Conservation (phyloP, 129 eudicot species). For the Smallanthus sonchifolius region DNA sequence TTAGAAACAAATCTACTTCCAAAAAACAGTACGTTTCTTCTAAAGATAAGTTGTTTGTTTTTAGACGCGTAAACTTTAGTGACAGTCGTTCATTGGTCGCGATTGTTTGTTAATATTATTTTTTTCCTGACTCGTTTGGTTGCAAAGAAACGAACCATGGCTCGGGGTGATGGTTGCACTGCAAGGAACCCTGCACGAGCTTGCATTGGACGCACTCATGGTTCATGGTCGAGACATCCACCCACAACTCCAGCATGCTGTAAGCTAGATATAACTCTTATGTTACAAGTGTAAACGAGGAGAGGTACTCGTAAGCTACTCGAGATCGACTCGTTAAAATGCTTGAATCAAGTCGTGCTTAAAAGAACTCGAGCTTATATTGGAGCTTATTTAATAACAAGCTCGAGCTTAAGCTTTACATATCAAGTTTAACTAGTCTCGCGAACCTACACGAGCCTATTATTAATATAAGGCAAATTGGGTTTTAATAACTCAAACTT, state of each 20-base stretch:
- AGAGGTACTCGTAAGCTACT: too few relatives aligned
- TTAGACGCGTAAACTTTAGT: not conserved
- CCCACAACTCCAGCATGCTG: conserved; percentile 42
- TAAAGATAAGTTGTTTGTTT: not conserved
- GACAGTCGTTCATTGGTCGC: not conserved
- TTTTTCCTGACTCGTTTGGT: not conserved
- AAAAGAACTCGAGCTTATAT: too few relatives aligned
- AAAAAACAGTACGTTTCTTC: not conserved
- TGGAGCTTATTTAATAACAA: too few relatives aligned
- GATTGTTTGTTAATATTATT: not conserved
- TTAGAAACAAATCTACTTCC: conserved; percentile 18
- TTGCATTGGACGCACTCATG: conserved; percentile 49
- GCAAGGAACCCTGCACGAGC: conserved; percentile 51
- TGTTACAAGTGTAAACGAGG: not conserved
- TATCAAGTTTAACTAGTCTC: too few relatives aligned
- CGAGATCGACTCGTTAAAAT: too few relatives aligned
- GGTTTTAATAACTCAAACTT: too few relatives aligned
- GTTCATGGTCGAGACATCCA: conserved; percentile 50
- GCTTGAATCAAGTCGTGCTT: too few relatives aligned
- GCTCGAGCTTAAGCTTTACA: too few relatives aligned
- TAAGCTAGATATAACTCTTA: conserved; percentile 23
- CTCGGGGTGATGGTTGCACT: conserved; percentile 41
- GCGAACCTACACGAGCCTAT: too few relatives aligned
- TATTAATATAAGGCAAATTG: too few relatives aligned
- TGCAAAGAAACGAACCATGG: conserved; percentile 37